phyloP scores from a whole-genome alignment of 2,329 filamentous ascomycete species.

The Pseudogymnoascus sp. region DNA sequence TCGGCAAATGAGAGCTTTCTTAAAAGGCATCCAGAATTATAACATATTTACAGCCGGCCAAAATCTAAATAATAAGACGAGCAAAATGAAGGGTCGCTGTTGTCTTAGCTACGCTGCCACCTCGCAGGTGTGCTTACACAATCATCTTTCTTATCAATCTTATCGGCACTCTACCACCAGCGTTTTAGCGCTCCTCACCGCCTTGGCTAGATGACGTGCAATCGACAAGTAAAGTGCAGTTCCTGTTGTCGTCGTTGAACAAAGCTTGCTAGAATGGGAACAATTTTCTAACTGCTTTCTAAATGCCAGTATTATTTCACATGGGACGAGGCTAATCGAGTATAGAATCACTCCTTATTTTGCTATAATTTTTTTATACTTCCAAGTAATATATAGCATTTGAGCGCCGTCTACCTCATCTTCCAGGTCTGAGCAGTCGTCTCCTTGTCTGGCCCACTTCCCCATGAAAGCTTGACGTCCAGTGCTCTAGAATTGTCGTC shows the following conservation, averaged over 20 bases:
- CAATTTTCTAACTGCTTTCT: not conserved
- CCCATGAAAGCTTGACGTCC: conserved; percentile 57
- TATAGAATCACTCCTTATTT: not conserved
- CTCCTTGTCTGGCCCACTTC: conserved; percentile 19
- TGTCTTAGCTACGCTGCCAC: not conserved
- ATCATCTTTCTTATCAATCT: not conserved
- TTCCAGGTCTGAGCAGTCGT: conserved; percentile 24
- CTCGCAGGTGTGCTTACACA: not conserved
- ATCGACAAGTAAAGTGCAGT: not conserved
- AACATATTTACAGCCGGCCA: not conserved
- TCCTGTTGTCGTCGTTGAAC: not conserved
- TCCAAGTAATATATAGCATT: not conserved
- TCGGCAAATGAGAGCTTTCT: not conserved
- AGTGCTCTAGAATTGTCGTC: conserved; percentile 62
- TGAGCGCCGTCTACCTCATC: conserved; percentile 23
- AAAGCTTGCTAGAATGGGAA: not conserved
- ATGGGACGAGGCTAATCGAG: not conserved
- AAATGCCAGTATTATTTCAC: not conserved
- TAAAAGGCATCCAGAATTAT: not conserved
- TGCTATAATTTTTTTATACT: not conserved
- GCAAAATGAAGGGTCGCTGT: not conserved
- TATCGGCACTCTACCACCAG: not conserved
- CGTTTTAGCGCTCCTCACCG: not conserved
- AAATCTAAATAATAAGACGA: not conserved
- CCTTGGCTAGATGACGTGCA: not conserved